Evolutionary conservation across 2,329 filamentous ascomycete species (phyloP), one percentile per base, ranked within the genome.

Genomic region (Fusarium citri): DNA sequence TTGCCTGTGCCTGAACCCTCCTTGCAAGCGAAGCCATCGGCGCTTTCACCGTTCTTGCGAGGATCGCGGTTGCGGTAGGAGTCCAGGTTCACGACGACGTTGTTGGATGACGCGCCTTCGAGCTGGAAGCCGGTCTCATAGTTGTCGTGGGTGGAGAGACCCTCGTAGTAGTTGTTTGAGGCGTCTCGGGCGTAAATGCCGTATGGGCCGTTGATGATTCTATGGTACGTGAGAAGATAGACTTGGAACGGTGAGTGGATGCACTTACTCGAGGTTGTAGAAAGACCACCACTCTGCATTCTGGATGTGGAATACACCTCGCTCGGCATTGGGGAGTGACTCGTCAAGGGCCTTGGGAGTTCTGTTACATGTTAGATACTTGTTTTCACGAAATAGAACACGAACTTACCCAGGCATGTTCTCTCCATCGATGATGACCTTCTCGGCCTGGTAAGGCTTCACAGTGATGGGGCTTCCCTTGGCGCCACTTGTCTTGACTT

Each of bases 1-100:
- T 86, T 86, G 11, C 84, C 84, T 22, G 78, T 78, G 5, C 84
- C 84, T 2, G 74, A 77, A 9, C 84, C 84, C 46, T 82, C 79
- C 71, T 86, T 86, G 72, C 80, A 81, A 3, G 79, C 84, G 46
- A 85, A 83, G 2, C 84, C 84, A 55, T 86, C 84, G 12, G 84
- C 84, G 41, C 80, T 83, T 72, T 86, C 84, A 16, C 84, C 84
- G 46, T 86, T 86, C 77, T 85, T 86, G 51, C 84, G 80, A 8
- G 84, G 84, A 47, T 83, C 82, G 1, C 81, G 79, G 73, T 83
- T 83, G 26, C 76, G 74, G 66, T 83, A 83, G 5, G 81, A 83
- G 72, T 83, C 82, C 1, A 83, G 76, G 57, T 81, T 81, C 9
- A 82, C 64, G 30, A 83, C 76, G n/a, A 77, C 77, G 71, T 83